Evolutionary conservation across 2,329 filamentous ascomycete genomes (phyloP).

Genomic region (Berkeleyomyces rouxiae): DNA sequence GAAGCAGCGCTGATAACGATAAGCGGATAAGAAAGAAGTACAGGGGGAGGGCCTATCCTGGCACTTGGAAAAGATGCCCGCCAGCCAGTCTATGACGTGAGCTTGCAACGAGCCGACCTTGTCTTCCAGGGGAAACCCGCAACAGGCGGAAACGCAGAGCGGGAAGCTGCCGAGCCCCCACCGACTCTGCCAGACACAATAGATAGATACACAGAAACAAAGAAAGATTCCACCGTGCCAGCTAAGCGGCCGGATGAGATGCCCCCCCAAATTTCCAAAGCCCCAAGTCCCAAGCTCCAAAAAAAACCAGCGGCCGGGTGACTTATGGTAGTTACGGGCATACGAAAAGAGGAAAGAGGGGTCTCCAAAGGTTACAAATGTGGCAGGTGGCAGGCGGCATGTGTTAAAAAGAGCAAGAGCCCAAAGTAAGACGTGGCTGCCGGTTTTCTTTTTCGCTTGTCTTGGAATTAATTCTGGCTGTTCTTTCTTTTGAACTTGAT

Average conservation of each 20-base stretch:
- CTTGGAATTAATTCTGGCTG: no score
- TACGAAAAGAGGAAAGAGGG: neutral
- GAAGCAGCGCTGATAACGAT: no score
- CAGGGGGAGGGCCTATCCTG: neutral
- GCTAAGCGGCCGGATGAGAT: neutral
- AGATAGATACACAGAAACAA: no score
- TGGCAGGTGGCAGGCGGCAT: neutral
- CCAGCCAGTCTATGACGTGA: neutral
- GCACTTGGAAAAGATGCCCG: neutral
- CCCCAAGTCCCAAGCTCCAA: no score
- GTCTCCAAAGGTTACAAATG: neutral
- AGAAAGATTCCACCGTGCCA: neutral
- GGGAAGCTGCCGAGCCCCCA: neutral
- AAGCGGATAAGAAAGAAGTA: neutral
- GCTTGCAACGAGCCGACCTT: neutral
- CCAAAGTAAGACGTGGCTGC: neutral
- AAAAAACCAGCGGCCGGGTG: no score
- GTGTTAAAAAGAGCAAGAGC: neutral
- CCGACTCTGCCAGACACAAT: no score
- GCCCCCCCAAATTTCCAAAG: no score
- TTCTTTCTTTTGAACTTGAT: neutral
- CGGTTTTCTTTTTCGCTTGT: neutral
- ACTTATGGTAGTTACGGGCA: neutral
- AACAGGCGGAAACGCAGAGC: neutral
- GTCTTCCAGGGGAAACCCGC: neutral